These are phyloP conservation scores for Serendipita sp. DNA, from an alignment of 768 basidiomycete species.

Conservation along the genomic window DNA sequence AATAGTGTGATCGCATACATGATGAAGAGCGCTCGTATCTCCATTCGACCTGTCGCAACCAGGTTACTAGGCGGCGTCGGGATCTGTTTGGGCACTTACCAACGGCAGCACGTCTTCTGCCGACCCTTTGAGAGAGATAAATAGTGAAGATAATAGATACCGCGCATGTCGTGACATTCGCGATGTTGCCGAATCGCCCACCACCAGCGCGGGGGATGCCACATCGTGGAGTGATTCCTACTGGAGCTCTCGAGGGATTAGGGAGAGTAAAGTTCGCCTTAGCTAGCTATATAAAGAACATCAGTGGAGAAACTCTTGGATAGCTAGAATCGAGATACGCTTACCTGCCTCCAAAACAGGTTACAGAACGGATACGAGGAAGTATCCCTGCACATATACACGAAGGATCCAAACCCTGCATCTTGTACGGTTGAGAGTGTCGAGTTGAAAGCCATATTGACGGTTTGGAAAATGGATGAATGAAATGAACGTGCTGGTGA, in stretches of 20 bases:
- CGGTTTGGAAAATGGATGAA: neutral
- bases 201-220: constrained; percentile 49
- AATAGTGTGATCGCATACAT: constrained; percentile 17
- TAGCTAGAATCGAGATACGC: constrained; percentile 13
- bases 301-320: constrained; percentile 16
- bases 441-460: neutral
- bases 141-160: constrained; percentile 48
- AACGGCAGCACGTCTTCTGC: constrained; percentile 72
- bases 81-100: constrained; percentile 31
- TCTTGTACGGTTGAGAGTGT: neutral
- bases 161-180: constrained; percentile 72
- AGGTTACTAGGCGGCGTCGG: neutral
- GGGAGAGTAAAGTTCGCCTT: constrained; percentile 21
- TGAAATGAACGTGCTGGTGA: neutral
- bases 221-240: constrained; percentile 72
- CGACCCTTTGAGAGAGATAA: constrained; percentile 39
- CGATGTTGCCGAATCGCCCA: constrained; percentile 55
- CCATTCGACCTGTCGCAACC: constrained; percentile 14
- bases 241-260: constrained; percentile 45
- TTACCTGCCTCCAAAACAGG: constrained; percentile 79
- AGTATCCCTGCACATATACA: constrained; percentile 44
- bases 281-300: constrained; percentile 10
- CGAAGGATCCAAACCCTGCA: constrained; percentile 52
- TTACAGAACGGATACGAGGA: constrained; percentile 90
- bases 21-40: constrained; percentile 20